Base-by-base conservation (phyloP, 441 rosid genomes). In the Erysimum cheiri region DNA sequence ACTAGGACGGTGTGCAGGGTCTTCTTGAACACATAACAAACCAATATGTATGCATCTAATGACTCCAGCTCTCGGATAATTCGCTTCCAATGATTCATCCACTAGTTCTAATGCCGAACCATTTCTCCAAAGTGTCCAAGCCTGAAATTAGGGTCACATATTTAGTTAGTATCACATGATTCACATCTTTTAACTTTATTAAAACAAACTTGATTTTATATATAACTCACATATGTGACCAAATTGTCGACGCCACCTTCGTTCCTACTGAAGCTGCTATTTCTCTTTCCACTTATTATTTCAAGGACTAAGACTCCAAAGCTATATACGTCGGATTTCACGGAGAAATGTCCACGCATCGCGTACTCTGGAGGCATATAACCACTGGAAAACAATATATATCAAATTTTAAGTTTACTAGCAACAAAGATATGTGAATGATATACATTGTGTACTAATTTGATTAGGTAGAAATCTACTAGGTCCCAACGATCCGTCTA, bases 121-220 rank as follows among this genome's bases (percentile, higher is more conserved):
- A 39, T 39, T 39, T 39, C 43, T 39, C 43, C 43, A 39, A 39
- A 39, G 43, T 39, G 43, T 39, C 43, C 43, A 39, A 39, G 43
- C 14, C 43, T 39, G 43, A 39, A 14, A 39, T 39, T 39, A 1
- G 1, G 14, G 12, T 39, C 43, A 39, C 43, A 39, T 39, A 39
- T 12, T 12, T 39, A 39, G 43, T 39, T 39, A 12, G 6, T 39
- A 39, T 12, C 13, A 12, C 22, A 19, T 19, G 22, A 19, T 19
- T 19, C 22, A 19, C 14, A 39, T 12, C 13, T 39, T 39, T 39
- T 0, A 12, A 39, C 6, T 39, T 12, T 12, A 5, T 39, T 39
- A 0, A 1, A 39, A 14, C 43, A 39, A 35, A 39, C 14, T 12
- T 39, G 14, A 12, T 12, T 39, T 39, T 39, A 39, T 39, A 37